Conservation (phyloP, 257 asterid species). For the Solanum peruvianum region DNA sequence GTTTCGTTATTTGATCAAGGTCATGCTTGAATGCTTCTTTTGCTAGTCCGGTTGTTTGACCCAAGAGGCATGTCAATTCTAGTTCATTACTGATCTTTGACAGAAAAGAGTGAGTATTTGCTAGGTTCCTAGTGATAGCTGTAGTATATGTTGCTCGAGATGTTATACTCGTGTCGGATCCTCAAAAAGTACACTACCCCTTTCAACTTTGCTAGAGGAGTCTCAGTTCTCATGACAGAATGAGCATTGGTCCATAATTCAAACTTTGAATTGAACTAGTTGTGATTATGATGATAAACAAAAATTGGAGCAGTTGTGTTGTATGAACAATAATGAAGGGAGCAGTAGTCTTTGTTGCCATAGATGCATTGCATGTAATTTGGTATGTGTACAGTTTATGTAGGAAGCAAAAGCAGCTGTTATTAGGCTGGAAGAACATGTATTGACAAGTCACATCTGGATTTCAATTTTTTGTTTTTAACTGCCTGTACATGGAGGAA, state of each 20-base stretch:
- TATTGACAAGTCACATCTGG: background rate
- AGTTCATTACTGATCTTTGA: background rate
- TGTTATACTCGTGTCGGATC: background rate
- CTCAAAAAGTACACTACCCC: background rate
- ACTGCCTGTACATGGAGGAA: background rate
- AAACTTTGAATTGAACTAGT: background rate
- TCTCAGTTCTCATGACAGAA: background rate
- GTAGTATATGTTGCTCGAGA: background rate
- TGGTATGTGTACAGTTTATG: background rate
- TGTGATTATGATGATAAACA: background rate
- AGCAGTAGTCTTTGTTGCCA: background rate
- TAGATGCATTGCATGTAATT: background rate
- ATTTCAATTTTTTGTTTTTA: background rate
- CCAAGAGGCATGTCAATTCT: background rate
- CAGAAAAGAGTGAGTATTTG: background rate
- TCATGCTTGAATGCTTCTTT: background rate
- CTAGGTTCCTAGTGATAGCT: background rate
- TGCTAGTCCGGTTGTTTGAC: background rate
- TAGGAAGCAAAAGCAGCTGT: background rate
- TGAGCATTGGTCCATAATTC: background rate
- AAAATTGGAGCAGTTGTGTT: background rate
- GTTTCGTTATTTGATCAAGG: background rate
- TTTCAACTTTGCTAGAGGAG: background rate
- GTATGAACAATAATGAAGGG: background rate
- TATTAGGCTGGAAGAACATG: background rate